phyloP scores from a whole-genome alignment of 306 rosid genomes.

The Lathyrus aphaca region DNA sequence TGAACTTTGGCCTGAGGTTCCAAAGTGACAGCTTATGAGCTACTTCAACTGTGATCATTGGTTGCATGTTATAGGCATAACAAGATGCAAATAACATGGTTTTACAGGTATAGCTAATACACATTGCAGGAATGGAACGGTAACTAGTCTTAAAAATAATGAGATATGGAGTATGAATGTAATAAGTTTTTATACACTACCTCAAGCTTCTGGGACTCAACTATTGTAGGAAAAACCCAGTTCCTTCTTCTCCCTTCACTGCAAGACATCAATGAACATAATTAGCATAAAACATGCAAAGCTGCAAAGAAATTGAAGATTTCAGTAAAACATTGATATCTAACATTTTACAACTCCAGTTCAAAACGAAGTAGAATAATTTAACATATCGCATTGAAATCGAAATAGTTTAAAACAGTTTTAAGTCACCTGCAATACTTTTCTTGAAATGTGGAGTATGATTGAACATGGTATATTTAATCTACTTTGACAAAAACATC shows the following conservation, averaged over 20 bases:
- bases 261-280: conserved; percentile 44
- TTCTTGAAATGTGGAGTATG: conserved; percentile 8
- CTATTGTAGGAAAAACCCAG: conserved; percentile 88
- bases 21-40: not conserved
- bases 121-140: not conserved
- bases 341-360: conserved; percentile 28
- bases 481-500: not conserved
- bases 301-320: conserved; percentile 22
- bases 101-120: not conserved
- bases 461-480: conserved; percentile 1
- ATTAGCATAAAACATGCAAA: conserved; percentile 37
- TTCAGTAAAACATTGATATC: conserved; percentile 21
- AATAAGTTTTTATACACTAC: conserved; percentile 44
- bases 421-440: not conserved
- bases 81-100: conserved; percentile 8
- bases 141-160: not conserved
- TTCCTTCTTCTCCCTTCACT: conserved; percentile 97
- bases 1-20: not conserved
- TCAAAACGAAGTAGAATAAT: conserved; percentile 10
- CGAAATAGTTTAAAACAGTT: not conserved
- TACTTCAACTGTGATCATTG: not conserved
- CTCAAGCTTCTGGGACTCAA: conserved; percentile 52
- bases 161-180: not conserved
- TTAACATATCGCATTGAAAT: conserved; percentile 22
- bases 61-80: conserved; percentile 5